Evolutionary conservation across 257 asterid species (phyloP).

Genomic region (Coffea eugenioides): DNA sequence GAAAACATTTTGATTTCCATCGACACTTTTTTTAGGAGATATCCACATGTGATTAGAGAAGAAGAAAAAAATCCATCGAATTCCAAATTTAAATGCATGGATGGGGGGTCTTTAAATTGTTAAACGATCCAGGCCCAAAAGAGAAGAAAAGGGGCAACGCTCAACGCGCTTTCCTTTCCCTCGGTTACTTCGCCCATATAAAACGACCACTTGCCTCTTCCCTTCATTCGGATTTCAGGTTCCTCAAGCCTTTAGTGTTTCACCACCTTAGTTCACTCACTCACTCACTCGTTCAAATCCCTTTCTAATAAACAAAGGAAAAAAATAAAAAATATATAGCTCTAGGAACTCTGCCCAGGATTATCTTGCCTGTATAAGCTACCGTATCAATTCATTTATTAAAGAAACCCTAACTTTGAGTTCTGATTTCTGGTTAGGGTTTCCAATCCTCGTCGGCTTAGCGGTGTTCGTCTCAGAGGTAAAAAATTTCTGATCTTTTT

Average conservation of each 20-base stretch:
- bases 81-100: not conserved
- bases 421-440: slow-evolving; percentile 20
- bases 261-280: not conserved
- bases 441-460: not conserved
- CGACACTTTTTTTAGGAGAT: not conserved
- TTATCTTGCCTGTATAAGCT: not conserved
- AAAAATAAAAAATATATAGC: not conserved
- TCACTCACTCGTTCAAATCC: not conserved
- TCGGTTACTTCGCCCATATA: not conserved
- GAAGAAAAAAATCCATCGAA: not conserved
- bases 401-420: slow-evolving; percentile 5
- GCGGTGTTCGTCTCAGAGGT: slow-evolving; percentile 3
- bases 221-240: not conserved
- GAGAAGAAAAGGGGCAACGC: not conserved
- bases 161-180: not conserved
- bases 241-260: not conserved
- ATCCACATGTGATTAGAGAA: no score
- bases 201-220: not conserved
- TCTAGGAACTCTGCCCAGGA: not conserved
- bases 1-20: no score
- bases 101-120: not conserved
- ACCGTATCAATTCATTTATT: not conserved
- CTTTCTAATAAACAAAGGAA: no score
- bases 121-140: not conserved
- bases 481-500: not conserved